These are phyloP conservation scores for Russula griseocarnosa DNA, from an alignment of 768 basidiomycete genomes.

Conservation along the genomic window DNA sequence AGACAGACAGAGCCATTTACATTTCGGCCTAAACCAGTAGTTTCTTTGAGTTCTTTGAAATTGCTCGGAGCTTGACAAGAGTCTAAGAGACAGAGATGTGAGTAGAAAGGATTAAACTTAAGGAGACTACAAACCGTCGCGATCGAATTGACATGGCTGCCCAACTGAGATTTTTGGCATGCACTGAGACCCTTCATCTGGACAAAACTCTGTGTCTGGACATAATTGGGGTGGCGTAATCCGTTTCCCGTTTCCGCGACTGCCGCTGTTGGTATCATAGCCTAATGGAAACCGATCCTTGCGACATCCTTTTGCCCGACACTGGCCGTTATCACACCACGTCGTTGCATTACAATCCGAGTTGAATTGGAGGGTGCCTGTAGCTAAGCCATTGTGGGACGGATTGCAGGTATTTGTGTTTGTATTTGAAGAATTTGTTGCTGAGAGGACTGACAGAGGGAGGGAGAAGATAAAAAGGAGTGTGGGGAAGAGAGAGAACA, in stretches of 20 bases:
- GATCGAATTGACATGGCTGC: slow-evolving; percentile 76
- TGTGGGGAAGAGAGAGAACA: slow-evolving; percentile 41
- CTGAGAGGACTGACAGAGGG: slow-evolving; percentile 26
- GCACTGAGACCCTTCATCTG: slow-evolving; percentile 76
- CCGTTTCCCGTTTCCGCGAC: slow-evolving; percentile 14
- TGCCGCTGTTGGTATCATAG: slow-evolving; percentile 37
- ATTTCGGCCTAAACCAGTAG: slow-evolving; percentile 62
- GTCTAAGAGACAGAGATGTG: slow-evolving; percentile 44
- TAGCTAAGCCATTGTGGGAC: slow-evolving; percentile 61
- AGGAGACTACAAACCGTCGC: slow-evolving; percentile 57
- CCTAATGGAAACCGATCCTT: slow-evolving; percentile 76
- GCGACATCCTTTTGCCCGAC: slow-evolving; percentile 65
- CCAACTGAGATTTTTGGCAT: slow-evolving; percentile 55
- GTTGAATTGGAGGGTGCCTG: slow-evolving; percentile 75
- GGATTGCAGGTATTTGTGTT: slow-evolving; percentile 49
- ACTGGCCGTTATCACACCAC: slow-evolving; percentile 59
- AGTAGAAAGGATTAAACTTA: slow-evolving; percentile 6
- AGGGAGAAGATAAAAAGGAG: slow-evolving; percentile 50
- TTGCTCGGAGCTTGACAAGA: slow-evolving; percentile 72
- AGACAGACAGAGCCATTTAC: slow-evolving; percentile 82
- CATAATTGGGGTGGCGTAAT: slow-evolving; percentile 58
- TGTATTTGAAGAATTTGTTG: slow-evolving; percentile 37
- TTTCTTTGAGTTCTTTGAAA: slow-evolving; percentile 57
- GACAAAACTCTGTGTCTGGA: slow-evolving; percentile 63
- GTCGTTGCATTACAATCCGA: slow-evolving; percentile 69